Evolutionary conservation across 305 asterid species (phyloP), one percentile per base, ranked within the genome.

Genomic region (Fraxinus dipetala): DNA sequence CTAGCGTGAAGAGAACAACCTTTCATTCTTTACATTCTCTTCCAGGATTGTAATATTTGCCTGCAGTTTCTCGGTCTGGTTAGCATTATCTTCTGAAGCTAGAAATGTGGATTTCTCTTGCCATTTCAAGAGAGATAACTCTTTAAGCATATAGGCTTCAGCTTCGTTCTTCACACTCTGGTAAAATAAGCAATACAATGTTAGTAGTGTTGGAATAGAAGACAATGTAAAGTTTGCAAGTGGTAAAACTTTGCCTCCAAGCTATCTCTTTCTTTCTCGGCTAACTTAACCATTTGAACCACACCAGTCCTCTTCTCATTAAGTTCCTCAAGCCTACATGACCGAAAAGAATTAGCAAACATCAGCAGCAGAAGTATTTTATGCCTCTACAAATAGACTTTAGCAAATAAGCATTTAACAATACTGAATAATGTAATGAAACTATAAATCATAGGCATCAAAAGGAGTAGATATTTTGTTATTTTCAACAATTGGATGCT

Each of bases 251-350:
- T 80, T 82, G 94, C 99, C 98, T 96, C 99, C 84, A 96, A 85
- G 91, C 91, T 90, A 81, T 96, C 96, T 87, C 97, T 90, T 88
- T 96, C 99, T 91, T 96, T 96, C 86, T 96, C 98, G 54, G 98
- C 97, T 83, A 96, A 87, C 93, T 96, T 96, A 54, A 96, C 97
- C 98, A 96, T 90, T 88, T 96, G 98, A 86, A 96, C 98, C 76
- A 94, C 98, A 75, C 98, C 94, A 79, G 98, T 86, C 79, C 98
- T 89, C 85, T 85, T 94, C 79, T 93, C 98, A 87, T 93, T 94
- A 61, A 96, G 97, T 40, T 76, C 89, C 90, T 96, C 98, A 54
- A 96, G 83, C 93, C 98, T 96, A 83, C 32, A 84, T 51, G 3
- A 14, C 78, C 73, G 30, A 10, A 69, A 79, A 40, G 72, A 77